Percentiles rank a stretch among this genome's conserved stretches.
These are phyloP conservation scores for Thozetella sp. DNA, from an alignment of 495 filamentous ascomycete species.

Conservation along the genomic window DNA sequence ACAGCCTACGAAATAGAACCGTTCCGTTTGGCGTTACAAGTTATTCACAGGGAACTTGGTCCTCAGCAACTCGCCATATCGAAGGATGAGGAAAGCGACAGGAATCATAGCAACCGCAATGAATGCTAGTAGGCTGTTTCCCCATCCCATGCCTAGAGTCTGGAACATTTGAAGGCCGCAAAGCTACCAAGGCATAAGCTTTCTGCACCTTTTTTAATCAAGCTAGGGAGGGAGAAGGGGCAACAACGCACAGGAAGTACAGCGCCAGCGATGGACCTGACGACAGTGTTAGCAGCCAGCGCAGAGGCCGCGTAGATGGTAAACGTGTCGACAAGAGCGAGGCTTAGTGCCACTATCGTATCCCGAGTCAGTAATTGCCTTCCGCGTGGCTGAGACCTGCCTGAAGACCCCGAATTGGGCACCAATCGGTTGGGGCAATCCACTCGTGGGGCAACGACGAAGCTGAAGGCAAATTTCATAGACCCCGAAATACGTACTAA, in stretches of 20 bases:
- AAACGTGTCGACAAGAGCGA: conserved; percentile 57
- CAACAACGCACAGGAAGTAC: conserved; percentile 46
- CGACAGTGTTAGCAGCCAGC: conserved; percentile 53
- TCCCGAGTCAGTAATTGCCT: not conserved
- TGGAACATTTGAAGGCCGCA: conserved; percentile 55
- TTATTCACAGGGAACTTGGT: conserved; percentile 43
- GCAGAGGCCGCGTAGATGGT: conserved; percentile 63
- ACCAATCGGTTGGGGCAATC: no score
- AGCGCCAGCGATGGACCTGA: conserved; percentile 54
- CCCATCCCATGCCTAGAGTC: conserved; percentile 61
- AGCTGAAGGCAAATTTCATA: conserved; percentile 43
- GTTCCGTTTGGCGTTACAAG: conserved; percentile 16
- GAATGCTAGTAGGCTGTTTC: conserved; percentile 59
- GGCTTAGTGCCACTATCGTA: not conserved
- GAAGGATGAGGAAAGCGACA: conserved; percentile 49
- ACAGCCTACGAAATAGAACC: not conserved
- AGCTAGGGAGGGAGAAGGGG: not conserved
- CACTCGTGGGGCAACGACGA: no score
- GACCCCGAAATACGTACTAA: no score
- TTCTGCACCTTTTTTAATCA: not conserved
- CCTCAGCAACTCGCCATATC: conserved; percentile 52
- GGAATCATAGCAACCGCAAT: conserved; percentile 53
- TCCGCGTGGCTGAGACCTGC: no score
- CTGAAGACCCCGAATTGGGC: no score
- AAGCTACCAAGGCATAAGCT: conserved; percentile 32